phyloP scores from a whole-genome alignment of 768 basidiomycete genomes.

The Phaeotremella fagi region DNA sequence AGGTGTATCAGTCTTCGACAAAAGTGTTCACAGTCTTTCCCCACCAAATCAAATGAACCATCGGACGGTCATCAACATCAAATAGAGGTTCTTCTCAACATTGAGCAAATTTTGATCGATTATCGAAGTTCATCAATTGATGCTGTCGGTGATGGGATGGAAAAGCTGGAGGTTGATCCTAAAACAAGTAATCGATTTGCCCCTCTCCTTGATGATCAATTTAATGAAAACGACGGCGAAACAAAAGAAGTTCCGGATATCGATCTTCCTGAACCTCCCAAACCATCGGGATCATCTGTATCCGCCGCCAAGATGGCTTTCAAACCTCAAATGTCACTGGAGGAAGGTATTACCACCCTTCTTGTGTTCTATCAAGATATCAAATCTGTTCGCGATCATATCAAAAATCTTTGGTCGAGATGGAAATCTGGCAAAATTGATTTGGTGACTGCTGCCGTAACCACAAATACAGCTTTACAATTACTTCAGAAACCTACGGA shows the following conservation, averaged over 20 bases:
- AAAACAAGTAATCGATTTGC: neutral
- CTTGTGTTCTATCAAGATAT: conserved; percentile 11
- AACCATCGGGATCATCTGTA: neutral
- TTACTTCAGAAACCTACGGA: conserved; percentile 4
- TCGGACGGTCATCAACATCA: conserved; percentile 1
- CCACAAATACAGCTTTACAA: conserved; percentile 16
- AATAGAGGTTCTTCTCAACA: conserved; percentile 2
- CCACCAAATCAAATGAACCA: neutral
- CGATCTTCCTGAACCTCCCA: conserved; percentile 9
- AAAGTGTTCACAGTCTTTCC: neutral
- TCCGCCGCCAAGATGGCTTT: neutral
- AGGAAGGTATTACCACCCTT: conserved; percentile 3
- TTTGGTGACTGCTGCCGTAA: conserved; percentile 12
- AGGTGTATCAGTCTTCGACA: conserved; percentile 11
- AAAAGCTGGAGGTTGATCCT: too few relatives aligned
- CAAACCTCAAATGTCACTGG: neutral
- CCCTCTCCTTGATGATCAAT: neutral
- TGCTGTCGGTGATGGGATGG: too few relatives aligned
- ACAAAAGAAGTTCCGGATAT: conserved; percentile 19
- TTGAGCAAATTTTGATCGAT: neutral
- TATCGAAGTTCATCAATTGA: neutral
- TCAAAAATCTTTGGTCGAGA: conserved; percentile 8
- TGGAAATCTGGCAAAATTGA: conserved; percentile 5
- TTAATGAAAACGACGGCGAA: conserved; percentile 1
- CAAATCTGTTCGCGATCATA: conserved; percentile 10